phyloP scores from a whole-genome alignment of 2,329 filamentous ascomycete species.

The Exophiala viscosa region DNA sequence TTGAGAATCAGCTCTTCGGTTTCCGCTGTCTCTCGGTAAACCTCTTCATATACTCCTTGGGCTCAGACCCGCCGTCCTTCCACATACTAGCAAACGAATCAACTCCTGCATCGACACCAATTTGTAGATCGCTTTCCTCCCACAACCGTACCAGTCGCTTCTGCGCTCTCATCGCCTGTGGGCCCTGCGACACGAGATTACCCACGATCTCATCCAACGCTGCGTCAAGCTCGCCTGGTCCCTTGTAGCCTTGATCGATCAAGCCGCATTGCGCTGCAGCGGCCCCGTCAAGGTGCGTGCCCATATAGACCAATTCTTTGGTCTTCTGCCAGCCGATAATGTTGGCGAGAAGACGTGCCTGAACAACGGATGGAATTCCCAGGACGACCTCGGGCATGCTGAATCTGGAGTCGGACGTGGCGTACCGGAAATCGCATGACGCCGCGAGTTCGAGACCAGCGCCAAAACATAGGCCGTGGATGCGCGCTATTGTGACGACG shows the following conservation, averaged over 20 bases:
- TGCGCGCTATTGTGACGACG: constrained; percentile 5
- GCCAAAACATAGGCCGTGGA: constrained; percentile 8
- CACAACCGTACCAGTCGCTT: constrained; percentile 27
- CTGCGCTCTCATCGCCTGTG: constrained; percentile 16
- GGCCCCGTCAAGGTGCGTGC: constrained; percentile 3
- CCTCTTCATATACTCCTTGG: constrained; percentile 13
- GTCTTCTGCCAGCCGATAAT: constrained; percentile 27
- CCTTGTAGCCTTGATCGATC: constrained; percentile 8
- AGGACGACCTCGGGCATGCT: constrained; percentile 25
- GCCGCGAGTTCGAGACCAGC: constrained; percentile 24
- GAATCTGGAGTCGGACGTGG: constrained; percentile 12
- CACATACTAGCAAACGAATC: constrained; percentile 29
- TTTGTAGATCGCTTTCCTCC: constrained; percentile 29
- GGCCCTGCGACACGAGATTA: constrained; percentile 3
- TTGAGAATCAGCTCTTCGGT: no score
- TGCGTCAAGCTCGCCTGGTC: background rate
- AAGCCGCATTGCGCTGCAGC: constrained; percentile 15
- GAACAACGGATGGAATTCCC: constrained; percentile 25
- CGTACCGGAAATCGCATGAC: constrained; percentile 26
- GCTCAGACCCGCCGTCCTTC: constrained; percentile 13
- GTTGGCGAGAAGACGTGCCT: constrained; percentile 24
- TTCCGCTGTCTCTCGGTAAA: background rate
- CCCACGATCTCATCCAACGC: background rate
- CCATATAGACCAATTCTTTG: constrained; percentile 22
- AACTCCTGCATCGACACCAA: constrained; percentile 30